A percentile compares a stretch with the other conserved stretches of the same genome.
phyloP scores from a whole-genome alignment of 192 early-diverging fungal species.

The Physocladia obscura region DNA sequence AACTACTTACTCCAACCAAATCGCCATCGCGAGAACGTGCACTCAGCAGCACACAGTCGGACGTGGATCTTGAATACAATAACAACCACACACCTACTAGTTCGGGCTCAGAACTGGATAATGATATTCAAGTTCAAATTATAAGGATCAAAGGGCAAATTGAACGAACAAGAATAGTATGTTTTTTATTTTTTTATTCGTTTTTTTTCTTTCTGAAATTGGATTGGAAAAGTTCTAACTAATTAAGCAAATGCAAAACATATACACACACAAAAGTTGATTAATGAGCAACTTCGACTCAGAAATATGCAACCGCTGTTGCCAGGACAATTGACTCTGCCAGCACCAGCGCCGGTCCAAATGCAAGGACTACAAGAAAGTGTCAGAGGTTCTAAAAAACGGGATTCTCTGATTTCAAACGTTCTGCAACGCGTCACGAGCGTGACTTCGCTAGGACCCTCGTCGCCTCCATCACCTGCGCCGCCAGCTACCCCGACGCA shows the following conservation, averaged over 20 bases:
- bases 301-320: neutral
- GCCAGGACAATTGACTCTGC: slow-evolving; percentile 8
- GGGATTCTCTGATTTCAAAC: slow-evolving; percentile 1
- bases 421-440: neutral
- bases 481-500: neutral
- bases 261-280: slow-evolving; percentile 1
- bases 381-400: neutral
- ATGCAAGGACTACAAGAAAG: neutral
- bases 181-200: neutral
- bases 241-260: too few relatives aligned
- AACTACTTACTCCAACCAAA: too few relatives aligned
- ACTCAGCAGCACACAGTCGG: too few relatives aligned
- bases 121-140: slow-evolving; percentile 8
- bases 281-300: slow-evolving; percentile 12
- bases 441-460: neutral
- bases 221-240: neutral
- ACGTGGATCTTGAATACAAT: too few relatives aligned
- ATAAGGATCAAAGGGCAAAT: slow-evolving; percentile 5
- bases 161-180: slow-evolving; percentile 12
- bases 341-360: neutral
- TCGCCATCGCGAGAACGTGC: too few relatives aligned
- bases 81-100: too few relatives aligned
- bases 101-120: too few relatives aligned
- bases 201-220: neutral
- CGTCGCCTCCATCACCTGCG: neutral